Conservation (phyloP, 306 rosid genomes). For the Datisca glomerata region DNA sequence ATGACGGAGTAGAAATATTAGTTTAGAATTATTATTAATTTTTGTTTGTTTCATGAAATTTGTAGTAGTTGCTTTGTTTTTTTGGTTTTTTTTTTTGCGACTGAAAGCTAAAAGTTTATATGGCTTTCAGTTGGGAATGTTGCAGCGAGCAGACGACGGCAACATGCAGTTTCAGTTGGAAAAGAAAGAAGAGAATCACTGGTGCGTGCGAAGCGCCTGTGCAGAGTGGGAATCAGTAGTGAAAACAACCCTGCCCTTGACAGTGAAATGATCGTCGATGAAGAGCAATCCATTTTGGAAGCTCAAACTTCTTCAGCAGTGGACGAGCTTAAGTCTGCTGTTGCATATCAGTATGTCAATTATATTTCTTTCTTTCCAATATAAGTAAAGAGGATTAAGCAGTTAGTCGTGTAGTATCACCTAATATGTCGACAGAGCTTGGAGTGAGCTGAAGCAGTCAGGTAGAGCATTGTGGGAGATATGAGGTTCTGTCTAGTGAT, state of each 20-base stretch:
- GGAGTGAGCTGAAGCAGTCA: no score
- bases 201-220: conserved; percentile 75
- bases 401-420: no score
- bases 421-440: no score
- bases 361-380: neutral
- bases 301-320: conserved; percentile 69
- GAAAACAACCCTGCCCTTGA: conserved; percentile 25
- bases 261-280: conserved; percentile 56
- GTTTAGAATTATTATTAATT: neutral
- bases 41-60: neutral
- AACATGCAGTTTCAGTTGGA: conserved; percentile 59
- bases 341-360: conserved; percentile 55
- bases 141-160: conserved; percentile 62
- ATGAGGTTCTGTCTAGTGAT: neutral
- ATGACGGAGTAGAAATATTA: neutral
- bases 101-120: conserved; percentile 11
- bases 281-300: conserved; percentile 70
- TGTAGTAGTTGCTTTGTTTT: neutral
- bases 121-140: conserved; percentile 49
- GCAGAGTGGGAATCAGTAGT: conserved; percentile 47
- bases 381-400: no score
- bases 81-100: no score
- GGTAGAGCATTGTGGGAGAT: no score
- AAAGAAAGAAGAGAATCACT: conserved; percentile 75
- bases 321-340: conserved; percentile 54